Evolutionary conservation across 345 rosid genomes (phyloP), one percentile per base, ranked within the genome.

Genomic region (Eucalyptus tenuipes): DNA sequence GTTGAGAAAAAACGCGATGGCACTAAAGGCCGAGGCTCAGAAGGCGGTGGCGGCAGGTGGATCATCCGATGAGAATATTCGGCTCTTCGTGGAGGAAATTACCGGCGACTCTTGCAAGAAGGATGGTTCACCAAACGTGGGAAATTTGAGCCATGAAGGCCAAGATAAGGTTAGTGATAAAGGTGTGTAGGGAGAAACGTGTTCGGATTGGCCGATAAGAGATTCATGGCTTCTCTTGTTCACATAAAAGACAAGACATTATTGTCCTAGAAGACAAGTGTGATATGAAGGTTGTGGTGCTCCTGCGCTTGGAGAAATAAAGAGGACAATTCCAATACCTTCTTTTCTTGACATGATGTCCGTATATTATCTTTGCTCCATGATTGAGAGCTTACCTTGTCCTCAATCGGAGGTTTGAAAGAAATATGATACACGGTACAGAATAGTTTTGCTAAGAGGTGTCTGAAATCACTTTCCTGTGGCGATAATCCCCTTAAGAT

Each of bases 1-100:
- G 89, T 50, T 95, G 89, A 96, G 93, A 91, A 80, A 88, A 88
- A 97, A 92, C 55, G 96, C 96, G 3, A 90, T 89, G 91, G 92
- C 88, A 85, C 93, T 97, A 94, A 96, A 93, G 92, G 89, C 31
- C 12, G 94, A 89, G 14, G 97, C 97, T 80, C 94, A 90, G 86
- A 92, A 91, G 25, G 99, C 99, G 3, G 96, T 94, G 71, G 93
- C 93, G 13, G 94, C 86, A 8, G 96, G 97, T 80, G 99, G 99
- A 10, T 95, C 99, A 24, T 97, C 99, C 3, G 93, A 93, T 52
- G 66, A 86, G 90, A 95, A 94, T 86, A 80, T 96, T 10, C 92
- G 92, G 37, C 92, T 87, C n/a, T 97, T 97, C 68, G 95, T 94
- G 47, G 95, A 94, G 59, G 96, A 93, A 85, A 87, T 95, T 29